Base-by-base conservation (phyloP, 495 filamentous ascomycete genomes). In the Talaromyces thailandensis region DNA sequence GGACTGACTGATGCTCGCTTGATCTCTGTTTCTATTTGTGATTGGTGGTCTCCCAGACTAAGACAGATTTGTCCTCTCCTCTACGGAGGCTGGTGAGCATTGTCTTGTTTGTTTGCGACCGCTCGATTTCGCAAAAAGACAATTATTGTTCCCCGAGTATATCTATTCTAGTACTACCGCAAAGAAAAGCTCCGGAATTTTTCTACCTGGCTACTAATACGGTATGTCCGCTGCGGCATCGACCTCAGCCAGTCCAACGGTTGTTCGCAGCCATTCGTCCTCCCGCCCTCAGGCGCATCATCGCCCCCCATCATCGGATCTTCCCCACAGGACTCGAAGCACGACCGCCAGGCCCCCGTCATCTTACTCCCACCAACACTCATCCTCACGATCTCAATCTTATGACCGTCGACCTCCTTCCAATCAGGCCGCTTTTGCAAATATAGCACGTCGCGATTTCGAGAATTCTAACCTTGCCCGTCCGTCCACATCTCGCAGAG, bases 261-360 rank as follows among this genome's bases (percentile, higher is more conserved):
- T 83, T 62, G 72, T 73, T 59, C 81, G 83, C 67, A 81, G 79
- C 67, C 73, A 80, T 58, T 84, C 82, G n/a, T 80, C 81, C 31
- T 78, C 78, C 64, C 79, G 78, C 43, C 68, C 70, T 62, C 78
- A 77, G 26, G 71, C 79, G 45, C 64, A 73, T 63, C 70, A 70
- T 61, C 67, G 32, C 58, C 59, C 75, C 59, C 70, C 77, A 51
- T 67, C 79, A 25, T 72, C 76, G 55, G 82, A 86, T 67, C 72
- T 78, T 62, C 82, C 83, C 50, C 83, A 85, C 67, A 78, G 85
- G 61, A 75, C 84, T 56, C 75, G 79, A 67, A 86, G 82, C 61
- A 80, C 81, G 61, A 75, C 79, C 24, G 71, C 76, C 58, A 76
- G 81, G 65, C 73, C 76, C 63, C 69, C 64, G 65, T 65, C 69